phyloP scores from a whole-genome alignment of 202 grass and related monocot genomes.

The Carex arenaria region DNA sequence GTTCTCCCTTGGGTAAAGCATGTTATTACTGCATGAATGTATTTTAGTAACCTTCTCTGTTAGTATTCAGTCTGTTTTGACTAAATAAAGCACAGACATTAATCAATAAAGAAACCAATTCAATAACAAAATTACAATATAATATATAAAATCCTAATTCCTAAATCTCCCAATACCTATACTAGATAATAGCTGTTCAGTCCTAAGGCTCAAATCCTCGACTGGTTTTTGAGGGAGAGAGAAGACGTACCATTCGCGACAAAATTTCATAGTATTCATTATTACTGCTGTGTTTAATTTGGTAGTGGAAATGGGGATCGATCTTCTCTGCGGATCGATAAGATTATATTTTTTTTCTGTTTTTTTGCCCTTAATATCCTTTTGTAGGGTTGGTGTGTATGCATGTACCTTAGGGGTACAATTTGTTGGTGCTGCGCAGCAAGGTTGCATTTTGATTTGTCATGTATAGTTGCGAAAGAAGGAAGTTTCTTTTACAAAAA shows the following conservation, averaged over 20 bases:
- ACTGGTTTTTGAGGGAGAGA: not conserved
- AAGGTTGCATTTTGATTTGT: not conserved
- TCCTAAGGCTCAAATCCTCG: not conserved
- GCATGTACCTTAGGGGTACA: not conserved
- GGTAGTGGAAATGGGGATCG: not conserved
- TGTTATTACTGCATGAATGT: constrained; percentile 60
- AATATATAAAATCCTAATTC: not conserved
- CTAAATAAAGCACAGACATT: not conserved
- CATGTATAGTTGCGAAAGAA: not conserved
- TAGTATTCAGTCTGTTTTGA: not conserved
- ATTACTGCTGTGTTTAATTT: not conserved
- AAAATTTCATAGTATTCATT: constrained; percentile 89
- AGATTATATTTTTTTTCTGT: not conserved
- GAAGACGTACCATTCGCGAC: constrained; percentile 31
- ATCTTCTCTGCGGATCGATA: not conserved
- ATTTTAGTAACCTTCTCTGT: not conserved
- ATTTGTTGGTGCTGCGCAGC: not conserved
- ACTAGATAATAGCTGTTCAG: not conserved
- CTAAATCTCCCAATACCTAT: not conserved
- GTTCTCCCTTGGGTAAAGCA: constrained; percentile 70
- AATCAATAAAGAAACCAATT: not conserved
- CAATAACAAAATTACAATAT: not conserved
- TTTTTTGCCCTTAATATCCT: not conserved
- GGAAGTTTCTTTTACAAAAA: not conserved
- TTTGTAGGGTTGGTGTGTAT: not conserved